Evolutionary conservation across 2,329 filamentous ascomycete species (phyloP).

Genomic region (Mariannaea elegans): DNA sequence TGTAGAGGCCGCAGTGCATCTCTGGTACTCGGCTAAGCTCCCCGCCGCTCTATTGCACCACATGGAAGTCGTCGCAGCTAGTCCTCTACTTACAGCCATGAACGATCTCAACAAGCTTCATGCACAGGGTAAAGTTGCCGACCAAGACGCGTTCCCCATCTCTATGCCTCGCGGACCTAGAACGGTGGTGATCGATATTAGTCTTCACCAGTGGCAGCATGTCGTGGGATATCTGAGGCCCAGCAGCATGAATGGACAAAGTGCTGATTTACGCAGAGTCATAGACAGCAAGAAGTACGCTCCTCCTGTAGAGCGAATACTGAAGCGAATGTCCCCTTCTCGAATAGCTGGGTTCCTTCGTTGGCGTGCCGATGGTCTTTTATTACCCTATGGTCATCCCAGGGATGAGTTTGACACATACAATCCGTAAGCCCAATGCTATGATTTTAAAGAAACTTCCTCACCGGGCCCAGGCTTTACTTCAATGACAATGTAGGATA

Average conservation of each 20-base stretch:
- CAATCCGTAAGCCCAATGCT: slow-evolving; percentile 35
- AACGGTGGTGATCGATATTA: slow-evolving; percentile 16
- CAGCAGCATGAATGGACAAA: background rate
- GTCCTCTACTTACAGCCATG: background rate
- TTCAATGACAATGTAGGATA: background rate
- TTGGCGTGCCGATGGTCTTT: slow-evolving; percentile 36
- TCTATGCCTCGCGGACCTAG: background rate
- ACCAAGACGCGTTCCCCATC: background rate
- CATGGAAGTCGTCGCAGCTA: slow-evolving; percentile 19
- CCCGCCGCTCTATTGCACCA: slow-evolving; percentile 17
- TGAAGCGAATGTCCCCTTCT: slow-evolving; percentile 29
- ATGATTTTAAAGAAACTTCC: background rate
- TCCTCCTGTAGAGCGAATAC: background rate
- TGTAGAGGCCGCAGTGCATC: slow-evolving; percentile 36
- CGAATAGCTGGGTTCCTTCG: slow-evolving; percentile 23
- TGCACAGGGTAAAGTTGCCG: background rate
- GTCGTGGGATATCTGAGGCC: background rate
- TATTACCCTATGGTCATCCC: slow-evolving; percentile 37
- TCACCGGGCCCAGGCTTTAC: slow-evolving; percentile 28
- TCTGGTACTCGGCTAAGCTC: slow-evolving; percentile 40
- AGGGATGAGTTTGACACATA: slow-evolving; percentile 13
- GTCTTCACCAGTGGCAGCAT: slow-evolving; percentile 11
- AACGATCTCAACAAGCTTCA: background rate
- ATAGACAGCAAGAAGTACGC: slow-evolving; percentile 18
- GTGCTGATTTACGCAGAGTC: background rate